These are phyloP conservation scores for Aspergillus diversus DNA, from an alignment of 495 filamentous ascomycete genomes.

Conservation along the genomic window DNA sequence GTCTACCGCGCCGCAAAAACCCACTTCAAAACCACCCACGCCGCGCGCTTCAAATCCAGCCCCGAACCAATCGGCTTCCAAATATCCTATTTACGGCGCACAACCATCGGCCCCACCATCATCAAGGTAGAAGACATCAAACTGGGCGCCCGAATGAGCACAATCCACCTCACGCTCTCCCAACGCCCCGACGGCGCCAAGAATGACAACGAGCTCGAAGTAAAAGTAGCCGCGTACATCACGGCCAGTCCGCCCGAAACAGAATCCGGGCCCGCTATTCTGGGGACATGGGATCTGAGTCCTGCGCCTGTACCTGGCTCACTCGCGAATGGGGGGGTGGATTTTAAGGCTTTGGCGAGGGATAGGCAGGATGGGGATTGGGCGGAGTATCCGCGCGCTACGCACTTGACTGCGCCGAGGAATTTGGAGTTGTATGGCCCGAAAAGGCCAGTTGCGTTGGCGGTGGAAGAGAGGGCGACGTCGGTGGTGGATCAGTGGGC, in stretches of 20 bases:
- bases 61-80: constrained; percentile 56
- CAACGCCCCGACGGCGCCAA: constrained; percentile 29
- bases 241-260: constrained; percentile 54
- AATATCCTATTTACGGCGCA: constrained; percentile 64
- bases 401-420: constrained; percentile 40
- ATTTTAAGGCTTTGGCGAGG: constrained; percentile 34
- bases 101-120: constrained; percentile 54
- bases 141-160: constrained; percentile 60
- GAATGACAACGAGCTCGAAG: constrained; percentile 34
- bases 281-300: constrained; percentile 36
- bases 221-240: constrained; percentile 57
- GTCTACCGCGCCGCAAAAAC: constrained; percentile 54
- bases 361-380: constrained; percentile 12
- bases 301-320: constrained; percentile 40
- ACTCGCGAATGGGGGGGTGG: background rate
- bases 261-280: constrained; percentile 50
- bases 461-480: constrained; percentile 33
- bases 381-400: constrained; percentile 29
- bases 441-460: constrained; percentile 9
- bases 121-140: constrained; percentile 66
- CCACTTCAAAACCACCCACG: constrained; percentile 47
- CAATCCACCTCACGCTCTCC: constrained; percentile 60
- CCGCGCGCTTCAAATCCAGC: constrained; percentile 26
- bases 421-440: constrained; percentile 55
- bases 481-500: constrained; percentile 62